A percentile compares a stretch with the other conserved stretches of the same genome.
Evolutionary conservation across 768 basidiomycete genomes (phyloP).

Genomic region (Podaxis mareebaensis): DNA sequence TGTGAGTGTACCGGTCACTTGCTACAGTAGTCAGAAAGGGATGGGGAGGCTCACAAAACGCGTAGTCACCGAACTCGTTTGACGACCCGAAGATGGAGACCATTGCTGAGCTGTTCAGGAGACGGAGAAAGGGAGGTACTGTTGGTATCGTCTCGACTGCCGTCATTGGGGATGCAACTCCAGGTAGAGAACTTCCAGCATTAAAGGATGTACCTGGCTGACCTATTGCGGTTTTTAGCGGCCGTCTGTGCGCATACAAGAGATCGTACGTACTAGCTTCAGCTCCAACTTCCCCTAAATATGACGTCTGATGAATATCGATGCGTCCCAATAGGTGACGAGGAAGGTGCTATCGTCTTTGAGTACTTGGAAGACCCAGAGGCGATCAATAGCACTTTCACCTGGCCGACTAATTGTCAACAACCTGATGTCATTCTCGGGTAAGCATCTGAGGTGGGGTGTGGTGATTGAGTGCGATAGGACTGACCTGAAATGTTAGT

Average conservation of each 20-base stretch:
- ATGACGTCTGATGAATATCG: neutral
- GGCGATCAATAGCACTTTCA: slow-evolving; percentile 31
- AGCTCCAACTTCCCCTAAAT: neutral
- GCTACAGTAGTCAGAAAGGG: too few relatives aligned
- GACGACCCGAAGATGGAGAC: slow-evolving; percentile 48
- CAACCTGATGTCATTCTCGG: slow-evolving; percentile 46
- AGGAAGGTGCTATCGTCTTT: slow-evolving; percentile 33
- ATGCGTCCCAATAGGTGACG: slow-evolving; percentile 23
- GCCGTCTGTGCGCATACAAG: slow-evolving; percentile 44
- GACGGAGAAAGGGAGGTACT: slow-evolving; percentile 36
- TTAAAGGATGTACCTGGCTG: neutral
- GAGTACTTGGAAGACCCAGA: slow-evolving; percentile 37
- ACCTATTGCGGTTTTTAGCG: slow-evolving; percentile 23
- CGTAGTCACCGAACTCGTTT: slow-evolving; percentile 38
- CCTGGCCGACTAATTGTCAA: slow-evolving; percentile 43
- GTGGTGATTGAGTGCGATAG: neutral
- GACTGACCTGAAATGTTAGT: slow-evolving; percentile 22
- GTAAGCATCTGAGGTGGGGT: slow-evolving; percentile 22
- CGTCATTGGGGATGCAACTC: slow-evolving; percentile 44
- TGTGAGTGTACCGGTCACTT: slow-evolving; percentile 24
- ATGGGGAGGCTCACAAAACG: neutral
- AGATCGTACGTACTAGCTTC: slow-evolving; percentile 30
- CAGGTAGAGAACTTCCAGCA: slow-evolving; percentile 26
- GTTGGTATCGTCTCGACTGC: slow-evolving; percentile 50
- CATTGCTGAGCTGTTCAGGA: slow-evolving; percentile 44